Conservation (phyloP, 164 flowering plant genomes). For the Nelumbo lutea region DNA sequence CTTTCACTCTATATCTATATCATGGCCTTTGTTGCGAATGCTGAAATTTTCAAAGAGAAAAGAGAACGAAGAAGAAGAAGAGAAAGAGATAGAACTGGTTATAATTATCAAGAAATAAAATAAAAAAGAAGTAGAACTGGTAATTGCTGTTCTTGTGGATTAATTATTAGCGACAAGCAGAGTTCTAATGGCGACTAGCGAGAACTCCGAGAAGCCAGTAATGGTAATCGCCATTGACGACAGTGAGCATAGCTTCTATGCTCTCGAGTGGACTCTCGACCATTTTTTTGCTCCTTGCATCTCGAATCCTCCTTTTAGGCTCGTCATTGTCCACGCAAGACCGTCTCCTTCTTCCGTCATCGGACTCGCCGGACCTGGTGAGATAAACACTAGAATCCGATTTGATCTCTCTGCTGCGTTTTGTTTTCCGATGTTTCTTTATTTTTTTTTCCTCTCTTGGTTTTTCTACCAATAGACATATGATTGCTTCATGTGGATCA, state of each 20-base stretch:
- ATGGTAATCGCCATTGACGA: conserved; percentile 79
- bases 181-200: conserved; percentile 20
- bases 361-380: conserved; percentile 72
- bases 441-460: neutral
- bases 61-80: too few species aligned
- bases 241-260: conserved; percentile 63
- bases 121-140: too few species aligned
- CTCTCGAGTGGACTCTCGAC: conserved; percentile 72
- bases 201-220: conserved; percentile 57
- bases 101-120: too few species aligned
- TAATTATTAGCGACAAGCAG: neutral
- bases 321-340: conserved; percentile 65
- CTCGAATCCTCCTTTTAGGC: conserved; percentile 44
- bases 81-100: too few species aligned
- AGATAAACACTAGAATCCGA: too few species aligned
- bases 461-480: neutral
- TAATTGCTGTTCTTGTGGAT: too few species aligned
- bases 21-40: too few species aligned
- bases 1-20: too few species aligned
- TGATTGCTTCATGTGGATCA: neutral
- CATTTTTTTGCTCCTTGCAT: conserved; percentile 47
- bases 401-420: neutral
- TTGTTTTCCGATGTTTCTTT: neutral
- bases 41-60: too few species aligned
- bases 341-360: conserved; percentile 46